A percentile compares a stretch with the other conserved stretches of the same genome.
Conservation (phyloP, 2,329 filamentous ascomycete species). For the Colletotrichum limetticola region DNA sequence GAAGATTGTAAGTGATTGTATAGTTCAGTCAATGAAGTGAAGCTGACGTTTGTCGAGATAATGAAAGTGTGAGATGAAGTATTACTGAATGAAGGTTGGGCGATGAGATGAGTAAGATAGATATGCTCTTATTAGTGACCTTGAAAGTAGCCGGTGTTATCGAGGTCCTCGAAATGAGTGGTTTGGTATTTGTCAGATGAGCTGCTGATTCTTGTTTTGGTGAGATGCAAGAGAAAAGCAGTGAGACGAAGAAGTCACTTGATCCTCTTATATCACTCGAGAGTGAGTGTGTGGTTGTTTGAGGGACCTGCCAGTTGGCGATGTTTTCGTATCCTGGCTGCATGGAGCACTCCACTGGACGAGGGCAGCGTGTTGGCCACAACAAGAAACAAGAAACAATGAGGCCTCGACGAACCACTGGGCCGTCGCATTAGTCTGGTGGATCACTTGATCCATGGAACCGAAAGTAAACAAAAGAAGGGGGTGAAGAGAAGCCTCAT, state of each 20-base stretch:
- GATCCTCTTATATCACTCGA: constrained; percentile 30
- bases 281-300: background rate
- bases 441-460: constrained; percentile 3
- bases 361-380: constrained; percentile 29
- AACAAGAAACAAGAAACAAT: constrained; percentile 19
- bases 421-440: constrained; percentile 4
- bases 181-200: background rate
- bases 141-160: background rate
- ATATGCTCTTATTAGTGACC: background rate
- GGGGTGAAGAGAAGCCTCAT: background rate
- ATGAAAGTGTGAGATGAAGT: background rate
- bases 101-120: background rate
- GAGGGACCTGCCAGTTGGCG: constrained; percentile 27
- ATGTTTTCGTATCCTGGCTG: constrained; percentile 32
- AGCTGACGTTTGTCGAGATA: background rate
- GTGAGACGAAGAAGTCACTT: constrained; percentile 22
- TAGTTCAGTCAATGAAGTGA: background rate
- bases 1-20: background rate
- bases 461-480: constrained; percentile 16
- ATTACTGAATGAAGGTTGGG: constrained; percentile 17
- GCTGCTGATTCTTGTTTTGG: constrained; percentile 4
- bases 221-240: background rate
- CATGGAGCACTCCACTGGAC: constrained; percentile 25
- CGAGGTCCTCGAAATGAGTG: constrained; percentile 18
- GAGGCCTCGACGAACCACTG: constrained; percentile 17